Conservation (phyloP, 2,329 filamentous ascomycete genomes). For the Whalleya microplaca region DNA sequence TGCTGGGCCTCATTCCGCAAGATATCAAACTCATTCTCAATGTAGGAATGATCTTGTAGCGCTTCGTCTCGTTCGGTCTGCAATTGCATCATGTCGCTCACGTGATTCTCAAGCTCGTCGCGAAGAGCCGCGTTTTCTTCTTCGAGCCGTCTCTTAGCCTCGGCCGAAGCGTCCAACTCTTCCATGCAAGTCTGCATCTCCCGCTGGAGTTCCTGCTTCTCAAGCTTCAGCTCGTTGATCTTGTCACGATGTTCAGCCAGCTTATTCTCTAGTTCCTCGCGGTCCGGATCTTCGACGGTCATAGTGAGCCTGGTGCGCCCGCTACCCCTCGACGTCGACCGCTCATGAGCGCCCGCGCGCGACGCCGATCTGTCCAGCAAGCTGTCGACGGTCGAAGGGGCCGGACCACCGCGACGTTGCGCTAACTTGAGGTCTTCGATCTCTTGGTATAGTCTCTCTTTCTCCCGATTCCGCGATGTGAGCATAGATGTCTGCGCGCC, state of each 20-base stretch:
- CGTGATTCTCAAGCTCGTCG: constrained; percentile 77
- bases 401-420: constrained; percentile 69
- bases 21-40: constrained; percentile 64
- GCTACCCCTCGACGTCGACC: constrained; percentile 76
- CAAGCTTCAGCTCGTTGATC: constrained; percentile 81
- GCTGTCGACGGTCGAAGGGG: constrained; percentile 76
- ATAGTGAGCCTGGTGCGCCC: constrained; percentile 67
- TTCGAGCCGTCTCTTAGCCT: constrained; percentile 64
- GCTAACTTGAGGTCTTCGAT: constrained; percentile 95
- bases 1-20: constrained; percentile 67
- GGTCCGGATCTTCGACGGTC: constrained; percentile 71
- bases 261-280: constrained; percentile 84
- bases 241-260: constrained; percentile 84
- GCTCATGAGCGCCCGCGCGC: constrained; percentile 69
- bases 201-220: constrained; percentile 85
- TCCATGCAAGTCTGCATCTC: constrained; percentile 79
- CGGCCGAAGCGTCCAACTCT: constrained; percentile 76
- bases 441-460: constrained; percentile 92
- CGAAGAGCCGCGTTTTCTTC: constrained; percentile 67
- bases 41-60: constrained; percentile 63
- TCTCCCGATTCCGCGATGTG: constrained; percentile 92
- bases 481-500: constrained; percentile 97
- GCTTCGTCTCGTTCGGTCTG: constrained; percentile 88
- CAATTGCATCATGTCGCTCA: constrained; percentile 78
- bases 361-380: constrained; percentile 94